Evolutionary conservation across 2,329 filamentous ascomycete species (phyloP).

Genomic region (Alternaria infectoria): DNA sequence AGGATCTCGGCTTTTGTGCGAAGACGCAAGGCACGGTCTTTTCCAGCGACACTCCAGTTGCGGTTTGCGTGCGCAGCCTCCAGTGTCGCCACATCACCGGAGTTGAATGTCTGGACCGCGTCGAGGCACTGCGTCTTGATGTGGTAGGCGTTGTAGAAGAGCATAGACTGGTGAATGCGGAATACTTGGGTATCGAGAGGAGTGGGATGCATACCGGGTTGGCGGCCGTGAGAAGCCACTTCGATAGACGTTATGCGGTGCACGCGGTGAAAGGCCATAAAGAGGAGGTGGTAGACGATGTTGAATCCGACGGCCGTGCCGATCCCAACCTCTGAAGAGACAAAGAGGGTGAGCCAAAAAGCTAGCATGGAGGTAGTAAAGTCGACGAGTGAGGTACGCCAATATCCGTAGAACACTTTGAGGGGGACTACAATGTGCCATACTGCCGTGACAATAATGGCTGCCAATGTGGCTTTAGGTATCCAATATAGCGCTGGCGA

Average conservation of each 20-base stretch:
- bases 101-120: conserved; percentile 56
- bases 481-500: conserved; percentile 70
- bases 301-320: conserved; percentile 61
- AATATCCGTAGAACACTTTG: conserved; percentile 67
- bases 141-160: conserved; percentile 67
- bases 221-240: conserved; percentile 12
- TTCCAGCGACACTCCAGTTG: conserved; percentile 62
- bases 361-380: conserved; percentile 69
- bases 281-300: conserved; percentile 61
- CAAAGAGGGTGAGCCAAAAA: conserved; percentile 69
- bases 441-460: conserved; percentile 71
- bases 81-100: conserved; percentile 48
- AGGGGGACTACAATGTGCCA: conserved; percentile 66
- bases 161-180: conserved; percentile 62
- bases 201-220: conserved; percentile 22
- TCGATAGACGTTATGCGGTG: conserved; percentile 25
- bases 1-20: conserved; percentile 49
- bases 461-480: conserved; percentile 69
- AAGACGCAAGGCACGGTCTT: conserved; percentile 56
- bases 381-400: conserved; percentile 69
- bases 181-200: conserved; percentile 62
- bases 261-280: conserved; percentile 61
- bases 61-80: conserved; percentile 50
- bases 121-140: conserved; percentile 60
- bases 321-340: conserved; percentile 66